phyloP scores from a whole-genome alignment of 345 rosid genomes.

The Geranium brycei region DNA sequence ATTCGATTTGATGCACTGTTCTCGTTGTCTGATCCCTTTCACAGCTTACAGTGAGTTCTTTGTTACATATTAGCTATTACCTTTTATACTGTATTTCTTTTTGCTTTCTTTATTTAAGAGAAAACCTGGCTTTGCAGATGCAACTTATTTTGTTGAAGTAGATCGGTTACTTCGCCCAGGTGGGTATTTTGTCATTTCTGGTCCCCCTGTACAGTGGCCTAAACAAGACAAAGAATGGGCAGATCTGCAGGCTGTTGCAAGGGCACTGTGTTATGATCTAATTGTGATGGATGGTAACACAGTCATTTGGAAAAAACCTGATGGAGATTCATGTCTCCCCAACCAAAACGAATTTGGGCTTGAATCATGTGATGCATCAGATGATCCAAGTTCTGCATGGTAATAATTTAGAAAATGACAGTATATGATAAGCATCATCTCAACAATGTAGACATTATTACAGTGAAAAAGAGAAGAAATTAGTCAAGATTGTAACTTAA shows the following conservation, averaged over 20 bases:
- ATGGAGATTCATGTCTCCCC: constrained; percentile 57
- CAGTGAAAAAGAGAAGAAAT: too few species aligned
- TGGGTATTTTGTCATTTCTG: constrained; percentile 89
- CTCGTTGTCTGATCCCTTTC: constrained; percentile 85
- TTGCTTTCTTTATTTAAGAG: constrained; percentile 10
- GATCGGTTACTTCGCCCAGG: constrained; percentile 85
- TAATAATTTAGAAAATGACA: constrained; percentile 16
- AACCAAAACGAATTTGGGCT: constrained; percentile 68
- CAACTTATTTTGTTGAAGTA: constrained; percentile 85
- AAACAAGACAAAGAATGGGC: constrained; percentile 98
- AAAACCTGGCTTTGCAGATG: constrained; percentile 47
- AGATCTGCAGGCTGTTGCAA: constrained; percentile 90
- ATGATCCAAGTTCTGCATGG: constrained; percentile 72
- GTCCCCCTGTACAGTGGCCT: constrained; percentile 98
- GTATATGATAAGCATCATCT: too few species aligned
- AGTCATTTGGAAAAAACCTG: constrained; percentile 88
- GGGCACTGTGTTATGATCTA: constrained; percentile 74
- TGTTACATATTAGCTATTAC: not conserved
- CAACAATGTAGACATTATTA: too few species aligned
- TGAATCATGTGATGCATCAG: constrained; percentile 55
- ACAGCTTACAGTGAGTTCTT: constrained; percentile 86
- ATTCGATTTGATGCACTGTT: constrained; percentile 83
- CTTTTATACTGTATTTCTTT: constrained; percentile 2
- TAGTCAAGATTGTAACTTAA: not conserved
- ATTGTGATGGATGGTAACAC: constrained; percentile 89